Evolutionary conservation across 2,329 filamentous ascomycete genomes (phyloP), one percentile per base, ranked within the genome.

Genomic region (Coleophoma cylindrospora): DNA sequence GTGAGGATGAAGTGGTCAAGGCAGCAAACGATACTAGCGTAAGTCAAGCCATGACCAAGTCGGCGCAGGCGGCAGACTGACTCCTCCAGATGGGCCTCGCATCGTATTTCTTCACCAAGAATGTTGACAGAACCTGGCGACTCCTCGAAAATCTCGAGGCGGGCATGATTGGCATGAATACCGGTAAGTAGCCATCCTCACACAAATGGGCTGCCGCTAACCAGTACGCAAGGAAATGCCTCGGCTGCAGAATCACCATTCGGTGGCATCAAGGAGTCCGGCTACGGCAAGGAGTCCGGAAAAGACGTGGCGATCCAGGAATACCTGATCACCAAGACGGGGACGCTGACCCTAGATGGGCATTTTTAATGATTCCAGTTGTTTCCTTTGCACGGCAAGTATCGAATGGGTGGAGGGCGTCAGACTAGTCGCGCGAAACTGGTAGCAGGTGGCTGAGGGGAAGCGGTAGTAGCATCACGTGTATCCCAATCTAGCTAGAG

Each of bases 151-250:
- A 80, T 55, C 64, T 87, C 34, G 82, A 87, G 62, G 83, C 83
- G 4, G 83, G 83, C 3, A 87, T 86, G 83, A 82, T 87, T 60
- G 83, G 83, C 13, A 69, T 84, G 68, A 84, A 84, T 57, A 81
- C 77, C 50, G 76, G 79, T 71, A 63, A 46, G 64, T 59, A 36
- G 43, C 27, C n/a, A n/a, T 40, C n/a, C 32, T 21, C 12, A 4
- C 14, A 10, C 6, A 8, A 17, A 27, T 2, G 27, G 27, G 9
- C 27, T 5, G 6, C 27, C 7, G 27, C 27, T 27, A 27, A 27
- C 27, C 27, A 27, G 27, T 8, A 27, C 27, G 27, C 27, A 58
- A 70, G 80, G 80, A 15, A 84, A 84, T 59, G 72, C 75, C n/a
- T 84, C 81, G 1, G 81, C 82, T 2, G 82, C 82, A 0, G 83